These are phyloP conservation scores for Eucalyptus fibrosa DNA, from an alignment of 345 rosid species.

Conservation along the genomic window DNA sequence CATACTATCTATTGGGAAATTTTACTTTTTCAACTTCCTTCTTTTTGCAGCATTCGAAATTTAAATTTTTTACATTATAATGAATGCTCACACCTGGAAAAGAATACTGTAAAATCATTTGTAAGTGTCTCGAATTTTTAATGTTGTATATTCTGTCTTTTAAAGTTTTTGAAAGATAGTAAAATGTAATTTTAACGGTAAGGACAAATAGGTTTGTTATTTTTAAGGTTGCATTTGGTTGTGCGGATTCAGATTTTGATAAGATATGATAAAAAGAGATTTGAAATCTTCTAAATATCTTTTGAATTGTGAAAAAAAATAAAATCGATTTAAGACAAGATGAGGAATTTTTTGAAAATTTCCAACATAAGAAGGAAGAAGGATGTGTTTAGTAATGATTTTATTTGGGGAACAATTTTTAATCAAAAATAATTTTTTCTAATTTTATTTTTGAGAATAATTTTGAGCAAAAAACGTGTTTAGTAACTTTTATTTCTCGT, in stretches of 20 bases:
- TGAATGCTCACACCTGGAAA: not conserved
- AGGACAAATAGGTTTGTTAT: not conserved
- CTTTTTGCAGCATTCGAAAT: not conserved
- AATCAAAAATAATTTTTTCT: rapidly evolving
- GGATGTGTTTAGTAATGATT: no score
- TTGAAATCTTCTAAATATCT: no score
- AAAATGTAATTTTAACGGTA: not conserved
- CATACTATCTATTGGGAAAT: not conserved
- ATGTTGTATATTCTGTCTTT: not conserved
- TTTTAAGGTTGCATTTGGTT: no score
- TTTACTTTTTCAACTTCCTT: not conserved
- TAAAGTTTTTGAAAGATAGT: not conserved
- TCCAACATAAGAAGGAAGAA: no score
- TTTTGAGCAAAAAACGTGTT: rapidly evolving
- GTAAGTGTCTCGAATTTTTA: not conserved
- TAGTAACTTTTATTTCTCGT: rapidly evolving
- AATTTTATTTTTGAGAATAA: rapidly evolving
- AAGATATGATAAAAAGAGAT: no score
- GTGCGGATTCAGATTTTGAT: no score
- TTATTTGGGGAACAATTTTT: rapidly evolving
- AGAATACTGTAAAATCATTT: not conserved
- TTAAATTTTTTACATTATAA: not conserved
- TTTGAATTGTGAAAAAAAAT: no score
- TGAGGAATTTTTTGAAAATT: no score
- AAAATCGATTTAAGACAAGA: no score